These are phyloP conservation scores for Fusarium buharicum DNA, from an alignment of 2,329 filamentous ascomycete species.

Conservation along the genomic window DNA sequence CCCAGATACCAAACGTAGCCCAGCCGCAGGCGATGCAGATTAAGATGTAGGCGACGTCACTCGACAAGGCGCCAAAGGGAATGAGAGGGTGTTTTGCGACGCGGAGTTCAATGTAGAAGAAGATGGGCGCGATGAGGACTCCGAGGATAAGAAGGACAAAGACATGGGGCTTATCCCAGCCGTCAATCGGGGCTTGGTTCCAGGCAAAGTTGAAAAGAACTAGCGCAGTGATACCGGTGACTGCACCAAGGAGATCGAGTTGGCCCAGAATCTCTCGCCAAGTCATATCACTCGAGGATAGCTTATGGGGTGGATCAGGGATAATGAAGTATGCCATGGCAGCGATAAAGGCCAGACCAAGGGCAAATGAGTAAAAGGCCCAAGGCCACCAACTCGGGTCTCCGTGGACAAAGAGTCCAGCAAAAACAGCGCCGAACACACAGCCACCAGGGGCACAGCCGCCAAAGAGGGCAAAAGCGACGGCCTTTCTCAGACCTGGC, in stretches of 20 bases:
- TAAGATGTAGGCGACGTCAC: slow-evolving; percentile 65
- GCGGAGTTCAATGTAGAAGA: slow-evolving; percentile 66
- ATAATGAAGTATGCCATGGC: slow-evolving; percentile 49
- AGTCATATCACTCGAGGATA: slow-evolving; percentile 15
- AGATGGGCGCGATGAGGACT: slow-evolving; percentile 62
- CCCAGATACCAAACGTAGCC: slow-evolving; percentile 65
- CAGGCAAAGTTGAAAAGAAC: slow-evolving; percentile 74
- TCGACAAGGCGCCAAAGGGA: slow-evolving; percentile 60
- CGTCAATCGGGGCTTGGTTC: slow-evolving; percentile 70
- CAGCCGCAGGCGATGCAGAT: slow-evolving; percentile 64
- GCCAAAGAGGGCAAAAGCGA: slow-evolving; percentile 66
- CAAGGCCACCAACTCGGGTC: slow-evolving; percentile 59
- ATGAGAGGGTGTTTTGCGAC: slow-evolving; percentile 63
- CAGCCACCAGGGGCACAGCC: slow-evolving; percentile 59
- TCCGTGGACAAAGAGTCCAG: slow-evolving; percentile 52
- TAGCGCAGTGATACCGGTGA: slow-evolving; percentile 63
- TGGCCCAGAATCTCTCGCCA: slow-evolving; percentile 41
- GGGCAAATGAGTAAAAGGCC: slow-evolving; percentile 57
- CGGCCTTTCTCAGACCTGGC: slow-evolving; percentile 66
- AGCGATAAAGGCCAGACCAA: slow-evolving; percentile 50
- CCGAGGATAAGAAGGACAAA: slow-evolving; percentile 68
- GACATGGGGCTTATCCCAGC: slow-evolving; percentile 68
- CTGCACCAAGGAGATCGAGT: slow-evolving; percentile 55
- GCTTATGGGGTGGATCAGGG: slow-evolving; percentile 44
- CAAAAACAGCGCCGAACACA: slow-evolving; percentile 55